phyloP scores from a whole-genome alignment of 2,329 filamentous ascomycete genomes.

The Clarireedia sp. region DNA sequence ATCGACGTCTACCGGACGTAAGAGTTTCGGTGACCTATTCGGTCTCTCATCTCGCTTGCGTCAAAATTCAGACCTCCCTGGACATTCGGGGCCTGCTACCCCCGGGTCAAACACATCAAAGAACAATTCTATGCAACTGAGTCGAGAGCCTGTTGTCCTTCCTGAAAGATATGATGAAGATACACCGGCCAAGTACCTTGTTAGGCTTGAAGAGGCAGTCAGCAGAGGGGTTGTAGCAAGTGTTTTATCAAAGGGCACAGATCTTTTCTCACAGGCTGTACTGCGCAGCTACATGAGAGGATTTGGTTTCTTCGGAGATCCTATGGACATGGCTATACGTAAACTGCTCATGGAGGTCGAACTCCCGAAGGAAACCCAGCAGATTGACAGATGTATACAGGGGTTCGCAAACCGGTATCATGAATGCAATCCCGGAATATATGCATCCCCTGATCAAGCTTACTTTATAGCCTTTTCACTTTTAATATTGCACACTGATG shows the following conservation, averaged over 20 bases:
- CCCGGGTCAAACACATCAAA: conserved; percentile 67
- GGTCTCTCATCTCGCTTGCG: conserved; percentile 66
- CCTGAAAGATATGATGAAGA: conserved; percentile 81
- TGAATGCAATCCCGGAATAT: conserved; percentile 96
- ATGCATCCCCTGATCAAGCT: conserved; percentile 83
- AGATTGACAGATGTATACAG: conserved; percentile 90
- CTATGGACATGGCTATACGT: conserved; percentile 94
- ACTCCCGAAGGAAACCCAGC: conserved; percentile 92
- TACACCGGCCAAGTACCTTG: conserved; percentile 81
- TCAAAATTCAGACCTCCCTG: conserved; percentile 68
- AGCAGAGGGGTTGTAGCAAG: conserved; percentile 78
- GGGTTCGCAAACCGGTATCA: conserved; percentile 95
- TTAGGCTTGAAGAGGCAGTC: conserved; percentile 71
- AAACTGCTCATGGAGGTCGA: conserved; percentile 96
- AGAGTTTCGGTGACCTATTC: conserved; percentile 87
- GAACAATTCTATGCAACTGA: conserved; percentile 72
- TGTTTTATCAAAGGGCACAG: conserved; percentile 75
- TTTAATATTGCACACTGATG: conserved; percentile 91
- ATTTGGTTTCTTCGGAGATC: conserved; percentile 92
- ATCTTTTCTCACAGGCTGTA: conserved; percentile 75
- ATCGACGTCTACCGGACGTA: conserved; percentile 82
- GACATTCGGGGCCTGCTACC: conserved; percentile 61
- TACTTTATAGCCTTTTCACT: conserved; percentile 98
- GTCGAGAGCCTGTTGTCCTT: conserved; percentile 53
- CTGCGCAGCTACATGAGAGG: conserved; percentile 91